Percentiles rank a stretch among this genome's conserved stretches.
Evolutionary conservation across 1,284 basidiomycete species (phyloP).

Genomic region (Rhodotorula mucilaginosa): DNA sequence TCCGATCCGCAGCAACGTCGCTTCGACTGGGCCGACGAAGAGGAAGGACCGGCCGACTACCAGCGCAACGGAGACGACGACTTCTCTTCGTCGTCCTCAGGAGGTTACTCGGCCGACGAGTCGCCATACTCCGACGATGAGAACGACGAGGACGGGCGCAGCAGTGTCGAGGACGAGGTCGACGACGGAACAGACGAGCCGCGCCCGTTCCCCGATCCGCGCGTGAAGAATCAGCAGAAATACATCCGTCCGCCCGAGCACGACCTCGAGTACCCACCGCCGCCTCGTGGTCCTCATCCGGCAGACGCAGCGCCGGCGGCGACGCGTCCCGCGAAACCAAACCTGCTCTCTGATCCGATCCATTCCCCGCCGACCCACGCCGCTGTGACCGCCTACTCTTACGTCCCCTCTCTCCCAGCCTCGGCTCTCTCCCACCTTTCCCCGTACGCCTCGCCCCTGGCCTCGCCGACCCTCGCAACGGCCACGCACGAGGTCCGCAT

Average conservation of each 20-base stretch:
- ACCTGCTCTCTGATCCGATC: background rate
- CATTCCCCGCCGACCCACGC: background rate
- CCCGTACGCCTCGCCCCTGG: background rate
- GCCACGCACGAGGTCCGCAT: background rate
- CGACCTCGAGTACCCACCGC: background rate
- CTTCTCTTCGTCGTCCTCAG: background rate
- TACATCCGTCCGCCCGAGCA: conserved; percentile 5
- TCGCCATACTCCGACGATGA: conserved; percentile 1
- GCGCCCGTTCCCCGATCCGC: conserved; percentile 12
- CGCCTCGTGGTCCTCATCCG: background rate
- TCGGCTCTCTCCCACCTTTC: background rate
- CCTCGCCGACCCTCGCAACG: background rate
- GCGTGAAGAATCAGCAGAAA: conserved; percentile 5
- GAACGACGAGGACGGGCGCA: background rate
- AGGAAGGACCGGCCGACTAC: background rate
- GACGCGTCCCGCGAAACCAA: background rate
- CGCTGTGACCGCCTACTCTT: background rate
- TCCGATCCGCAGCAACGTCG: background rate
- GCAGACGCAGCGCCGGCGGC: background rate
- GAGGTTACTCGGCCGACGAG: background rate
- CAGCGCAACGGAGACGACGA: background rate
- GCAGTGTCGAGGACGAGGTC: background rate
- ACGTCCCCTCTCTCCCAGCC: background rate
- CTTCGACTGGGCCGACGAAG: conserved; percentile 5
- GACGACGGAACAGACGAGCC: conserved; percentile 1